phyloP scores from a whole-genome alignment of 2,329 filamentous ascomycete species.

The Claviceps spartinae region DNA sequence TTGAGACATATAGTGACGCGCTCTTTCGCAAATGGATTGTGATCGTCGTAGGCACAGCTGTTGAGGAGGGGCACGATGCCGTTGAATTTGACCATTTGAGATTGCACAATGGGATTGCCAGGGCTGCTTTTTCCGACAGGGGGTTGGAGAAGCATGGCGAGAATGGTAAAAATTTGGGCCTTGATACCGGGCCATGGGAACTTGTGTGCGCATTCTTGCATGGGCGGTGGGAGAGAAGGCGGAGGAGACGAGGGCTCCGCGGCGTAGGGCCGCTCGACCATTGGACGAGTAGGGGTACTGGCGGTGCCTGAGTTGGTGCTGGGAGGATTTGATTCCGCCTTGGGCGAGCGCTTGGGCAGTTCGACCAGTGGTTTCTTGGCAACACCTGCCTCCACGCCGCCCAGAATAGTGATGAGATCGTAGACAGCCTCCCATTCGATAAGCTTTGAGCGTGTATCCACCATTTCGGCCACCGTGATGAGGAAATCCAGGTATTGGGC shows the following conservation, averaged over 20 bases:
- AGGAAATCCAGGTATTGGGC: constrained; percentile 93
- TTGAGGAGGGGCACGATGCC: constrained; percentile 80
- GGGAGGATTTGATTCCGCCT: constrained; percentile 16
- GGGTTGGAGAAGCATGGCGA: constrained; percentile 81
- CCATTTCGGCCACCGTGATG: constrained; percentile 73
- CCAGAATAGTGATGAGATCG: constrained; percentile 75
- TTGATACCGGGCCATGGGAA: constrained; percentile 67
- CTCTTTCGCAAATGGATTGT: constrained; percentile 90
- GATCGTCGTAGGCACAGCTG: constrained; percentile 81
- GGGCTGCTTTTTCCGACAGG: constrained; percentile 47
- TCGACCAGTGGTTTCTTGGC: constrained; percentile 61
- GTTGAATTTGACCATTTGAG: constrained; percentile 72
- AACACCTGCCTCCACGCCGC: constrained; percentile 76
- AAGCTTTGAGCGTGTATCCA: constrained; percentile 68
- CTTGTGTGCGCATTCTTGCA: constrained; percentile 51
- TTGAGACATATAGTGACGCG: constrained; percentile 82
- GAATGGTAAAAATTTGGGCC: constrained; percentile 79
- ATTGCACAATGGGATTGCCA: constrained; percentile 63
- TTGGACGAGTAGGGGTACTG: constrained; percentile 11
- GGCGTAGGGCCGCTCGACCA: constrained; percentile 53
- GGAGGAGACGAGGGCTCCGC: constrained; percentile 16
- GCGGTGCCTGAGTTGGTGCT: constrained; percentile 14
- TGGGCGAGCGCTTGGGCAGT: constrained; percentile 18
- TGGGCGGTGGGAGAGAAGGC: constrained; percentile 26
- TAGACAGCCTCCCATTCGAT: constrained; percentile 87